Base-by-base conservation (phyloP, 2,329 filamentous ascomycete species). In the Fusarium brachygibbosum region DNA sequence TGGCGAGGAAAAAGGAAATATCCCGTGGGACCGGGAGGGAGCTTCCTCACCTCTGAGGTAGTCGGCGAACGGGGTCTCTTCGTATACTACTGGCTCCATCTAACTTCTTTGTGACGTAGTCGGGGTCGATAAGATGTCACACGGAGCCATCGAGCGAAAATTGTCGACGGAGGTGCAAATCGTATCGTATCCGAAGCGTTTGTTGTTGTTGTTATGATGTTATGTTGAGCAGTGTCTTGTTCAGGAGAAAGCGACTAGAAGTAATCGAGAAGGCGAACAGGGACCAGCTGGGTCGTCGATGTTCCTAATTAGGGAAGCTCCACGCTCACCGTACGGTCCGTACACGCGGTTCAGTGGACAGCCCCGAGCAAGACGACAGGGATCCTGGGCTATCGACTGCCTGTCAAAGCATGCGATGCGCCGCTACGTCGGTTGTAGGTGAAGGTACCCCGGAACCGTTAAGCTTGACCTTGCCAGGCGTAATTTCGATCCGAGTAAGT, bases 71-170 rank as follows among this genome's bases (percentile, higher is more conserved):
- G 94, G 94, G 78, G 93, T 92, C 82, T 94, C 90, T 82, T 96
- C 89, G 82, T 92, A 92, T 74, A 97, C 89, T 75, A 97, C 86
- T 76, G 92, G 89, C 87, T 97, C 94, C 94, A 98, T 79, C 69
- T 77, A 74, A 72, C 69, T 73, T 70, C 52, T 73, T 53, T 71
- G 73, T 75, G 68, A 70, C 65, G 73, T 74, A 66, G 68, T 75
- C 51, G 69, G 66, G 65, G 68, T 66, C 57, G 72, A 71, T 68
- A 66, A 58, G 66, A 49, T 65, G 64, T 72, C 69, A 71, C 71
- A 66, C 69, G 75, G 63, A 75, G 76, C 75, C 76, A 77, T 78
- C 65, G 75, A 75, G 71, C 49, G 68, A 57, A 63, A 49, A 49
- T 50, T 50, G 56, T 63, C 50, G 58, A 55, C 48, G 49, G 58